Conservation (phyloP, 345 rosid species). For the Hibiscus mutabilis region DNA sequence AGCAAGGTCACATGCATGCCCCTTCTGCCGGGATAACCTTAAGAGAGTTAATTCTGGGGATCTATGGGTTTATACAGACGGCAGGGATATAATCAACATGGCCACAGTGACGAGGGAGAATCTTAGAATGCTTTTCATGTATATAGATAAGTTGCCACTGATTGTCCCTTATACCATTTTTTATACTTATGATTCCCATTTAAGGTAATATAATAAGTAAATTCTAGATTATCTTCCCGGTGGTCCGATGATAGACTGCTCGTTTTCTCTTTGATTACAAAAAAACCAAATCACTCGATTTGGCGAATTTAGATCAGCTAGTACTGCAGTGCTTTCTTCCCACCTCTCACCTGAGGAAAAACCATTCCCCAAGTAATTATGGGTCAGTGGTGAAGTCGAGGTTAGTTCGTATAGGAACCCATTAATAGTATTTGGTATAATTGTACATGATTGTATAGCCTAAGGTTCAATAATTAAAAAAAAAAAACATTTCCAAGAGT, state of each 20-base stretch:
- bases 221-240: neutral
- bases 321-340: constrained; percentile 17
- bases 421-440: constrained; percentile 8
- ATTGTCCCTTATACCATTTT: constrained; percentile 43
- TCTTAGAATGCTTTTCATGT: constrained; percentile 51
- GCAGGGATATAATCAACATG: constrained; percentile 42
- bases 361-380: constrained; percentile 16
- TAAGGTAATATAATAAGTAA: constrained; percentile 14
- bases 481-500: neutral
- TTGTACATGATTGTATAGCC: constrained; percentile 35
- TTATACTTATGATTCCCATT: constrained; percentile 40
- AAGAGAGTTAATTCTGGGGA: constrained; percentile 63
- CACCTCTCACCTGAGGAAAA: constrained; percentile 14
- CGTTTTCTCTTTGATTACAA: constrained; percentile 13
- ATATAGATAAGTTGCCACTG: constrained; percentile 53
- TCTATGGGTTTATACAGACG: constrained; percentile 52
- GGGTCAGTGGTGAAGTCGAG: constrained; percentile 26
- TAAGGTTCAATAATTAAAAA: neutral
- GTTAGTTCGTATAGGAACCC: neutral
- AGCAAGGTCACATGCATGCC: constrained; percentile 50
- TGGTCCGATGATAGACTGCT: neutral
- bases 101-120: constrained; percentile 48
- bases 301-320: constrained; percentile 5
- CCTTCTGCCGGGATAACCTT: constrained; percentile 59
- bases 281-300: constrained; percentile 11